Conservation (phyloP, 805 yeast species). For the Myxozyma neotropica region DNA sequence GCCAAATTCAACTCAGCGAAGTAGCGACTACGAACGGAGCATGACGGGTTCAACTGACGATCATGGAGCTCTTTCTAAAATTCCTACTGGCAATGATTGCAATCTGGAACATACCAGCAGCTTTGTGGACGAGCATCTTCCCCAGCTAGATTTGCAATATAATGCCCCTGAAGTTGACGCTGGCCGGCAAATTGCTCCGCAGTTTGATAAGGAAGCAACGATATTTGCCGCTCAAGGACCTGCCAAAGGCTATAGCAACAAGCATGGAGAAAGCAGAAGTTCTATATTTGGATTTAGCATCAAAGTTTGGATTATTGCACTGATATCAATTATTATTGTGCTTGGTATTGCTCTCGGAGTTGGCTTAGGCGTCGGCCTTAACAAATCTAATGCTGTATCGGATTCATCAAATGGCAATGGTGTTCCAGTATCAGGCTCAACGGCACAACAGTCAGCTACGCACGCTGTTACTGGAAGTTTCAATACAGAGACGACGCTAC, state of each 20-base stretch:
- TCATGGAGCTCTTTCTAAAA: too few species aligned
- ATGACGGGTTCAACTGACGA: too few species aligned
- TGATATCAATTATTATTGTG: not conserved
- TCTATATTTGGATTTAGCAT: not conserved
- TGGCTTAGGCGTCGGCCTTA: not conserved
- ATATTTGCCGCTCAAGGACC: not conserved
- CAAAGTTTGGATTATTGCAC: not conserved
- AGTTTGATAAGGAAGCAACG: not conserved
- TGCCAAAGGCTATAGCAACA: not conserved
- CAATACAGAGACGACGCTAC: not conserved
- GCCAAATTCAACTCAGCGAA: too few species aligned
- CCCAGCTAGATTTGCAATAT: not conserved
- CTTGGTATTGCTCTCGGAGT: slow-evolving; percentile 1
- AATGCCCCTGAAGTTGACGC: not conserved
- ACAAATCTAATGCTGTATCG: not conserved
- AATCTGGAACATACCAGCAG: too few species aligned
- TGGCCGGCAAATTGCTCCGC: not conserved
- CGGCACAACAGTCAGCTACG: not conserved
- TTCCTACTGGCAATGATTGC: too few species aligned
- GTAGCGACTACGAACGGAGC: too few species aligned
- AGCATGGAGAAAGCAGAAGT: not conserved
- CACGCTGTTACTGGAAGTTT: not conserved
- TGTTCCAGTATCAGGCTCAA: not conserved
- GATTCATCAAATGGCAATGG: not conserved
- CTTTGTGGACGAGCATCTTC: too few species aligned